phyloP scores from a whole-genome alignment of 768 basidiomycete genomes.

The Pulveroboletus ravenelii region DNA sequence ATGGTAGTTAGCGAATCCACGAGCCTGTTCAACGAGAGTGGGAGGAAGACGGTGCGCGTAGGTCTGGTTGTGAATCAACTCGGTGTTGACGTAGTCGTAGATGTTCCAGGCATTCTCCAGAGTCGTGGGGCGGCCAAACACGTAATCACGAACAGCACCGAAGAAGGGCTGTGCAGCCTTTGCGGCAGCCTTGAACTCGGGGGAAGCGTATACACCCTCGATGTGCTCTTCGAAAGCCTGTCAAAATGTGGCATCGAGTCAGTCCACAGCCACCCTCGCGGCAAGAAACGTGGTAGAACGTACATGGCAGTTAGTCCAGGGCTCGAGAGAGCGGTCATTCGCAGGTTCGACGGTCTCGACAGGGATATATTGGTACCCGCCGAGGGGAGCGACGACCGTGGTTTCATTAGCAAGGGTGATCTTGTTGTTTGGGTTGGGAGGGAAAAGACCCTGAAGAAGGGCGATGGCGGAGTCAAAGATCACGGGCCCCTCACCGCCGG shows the following conservation, averaged over 20 bases:
- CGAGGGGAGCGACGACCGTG: slow-evolving; percentile 64
- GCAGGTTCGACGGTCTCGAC: slow-evolving; percentile 85
- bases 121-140: slow-evolving; percentile 61
- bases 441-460: slow-evolving; percentile 81
- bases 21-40: slow-evolving; percentile 70
- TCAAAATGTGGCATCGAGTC: slow-evolving; percentile 8
- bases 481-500: slow-evolving; percentile 78
- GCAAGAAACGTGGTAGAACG: slow-evolving; percentile 8
- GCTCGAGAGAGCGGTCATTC: slow-evolving; percentile 79
- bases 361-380: slow-evolving; percentile 84
- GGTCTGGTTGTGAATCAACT: slow-evolving; percentile 77
- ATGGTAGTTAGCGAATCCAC: slow-evolving; percentile 73
- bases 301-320: slow-evolving; percentile 66
- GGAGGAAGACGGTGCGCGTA: slow-evolving; percentile 79
- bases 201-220: slow-evolving; percentile 53
- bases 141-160: slow-evolving; percentile 59
- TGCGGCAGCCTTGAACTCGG: slow-evolving; percentile 58
- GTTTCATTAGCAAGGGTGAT: slow-evolving; percentile 77
- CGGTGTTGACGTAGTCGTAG: slow-evolving; percentile 72
- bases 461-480: slow-evolving; percentile 86
- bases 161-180: slow-evolving; percentile 64
- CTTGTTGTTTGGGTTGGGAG: slow-evolving; percentile 68
- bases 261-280: slow-evolving; percentile 1
- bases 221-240: slow-evolving; percentile 67
- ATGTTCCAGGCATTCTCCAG: slow-evolving; percentile 78